A percentile compares a stretch with the other conserved stretches of the same genome.
Evolutionary conservation across 352 stramenopile genomes (phyloP).

Genomic region (Globisporangium ultimum): DNA sequence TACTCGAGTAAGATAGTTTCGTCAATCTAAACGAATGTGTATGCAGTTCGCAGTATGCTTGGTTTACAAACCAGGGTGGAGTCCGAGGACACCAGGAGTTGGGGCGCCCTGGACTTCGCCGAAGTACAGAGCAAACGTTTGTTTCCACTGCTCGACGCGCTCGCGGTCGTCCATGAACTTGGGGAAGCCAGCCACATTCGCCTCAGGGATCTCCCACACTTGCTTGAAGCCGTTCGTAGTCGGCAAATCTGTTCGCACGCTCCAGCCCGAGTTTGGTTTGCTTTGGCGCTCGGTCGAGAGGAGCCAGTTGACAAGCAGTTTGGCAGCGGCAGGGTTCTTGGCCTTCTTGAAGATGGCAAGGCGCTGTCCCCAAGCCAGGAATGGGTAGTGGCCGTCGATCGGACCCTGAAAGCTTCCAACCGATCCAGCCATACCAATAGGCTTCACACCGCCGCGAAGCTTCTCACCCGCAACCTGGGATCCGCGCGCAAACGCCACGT

Average conservation of each 20-base stretch:
- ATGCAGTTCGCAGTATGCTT: too few relatives aligned
- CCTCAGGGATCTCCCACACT: constrained; percentile 31
- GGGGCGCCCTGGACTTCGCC: constrained; percentile 43
- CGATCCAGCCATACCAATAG: constrained; percentile 22
- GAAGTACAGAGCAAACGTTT: constrained; percentile 57
- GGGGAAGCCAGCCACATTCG: constrained; percentile 28
- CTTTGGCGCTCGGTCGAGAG: constrained; percentile 31
- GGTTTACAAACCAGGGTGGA: constrained; percentile 19
- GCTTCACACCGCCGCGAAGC: constrained; percentile 24
- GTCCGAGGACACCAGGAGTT: constrained; percentile 28
- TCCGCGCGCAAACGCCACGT: constrained; percentile 32
- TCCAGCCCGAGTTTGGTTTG: constrained; percentile 13
- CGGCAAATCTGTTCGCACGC: constrained; percentile 32
- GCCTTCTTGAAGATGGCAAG: constrained; percentile 57
- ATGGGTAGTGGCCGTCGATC: constrained; percentile 7
- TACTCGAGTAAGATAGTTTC: too few relatives aligned
- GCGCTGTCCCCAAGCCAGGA: constrained; percentile 45
- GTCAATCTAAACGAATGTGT: too few relatives aligned
- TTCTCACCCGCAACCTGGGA: constrained; percentile 25
- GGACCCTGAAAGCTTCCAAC: neutral
- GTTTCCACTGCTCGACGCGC: constrained; percentile 30
- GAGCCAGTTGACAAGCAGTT: constrained; percentile 57
- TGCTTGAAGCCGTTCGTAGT: constrained; percentile 22
- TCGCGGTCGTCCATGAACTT: constrained; percentile 52
- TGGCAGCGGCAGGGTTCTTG: constrained; percentile 42